Percentiles rank a stretch among this genome's conserved stretches.
These are phyloP conservation scores for Parathielavia hyrcaniae DNA, from an alignment of 495 filamentous ascomycete species.

Conservation along the genomic window DNA sequence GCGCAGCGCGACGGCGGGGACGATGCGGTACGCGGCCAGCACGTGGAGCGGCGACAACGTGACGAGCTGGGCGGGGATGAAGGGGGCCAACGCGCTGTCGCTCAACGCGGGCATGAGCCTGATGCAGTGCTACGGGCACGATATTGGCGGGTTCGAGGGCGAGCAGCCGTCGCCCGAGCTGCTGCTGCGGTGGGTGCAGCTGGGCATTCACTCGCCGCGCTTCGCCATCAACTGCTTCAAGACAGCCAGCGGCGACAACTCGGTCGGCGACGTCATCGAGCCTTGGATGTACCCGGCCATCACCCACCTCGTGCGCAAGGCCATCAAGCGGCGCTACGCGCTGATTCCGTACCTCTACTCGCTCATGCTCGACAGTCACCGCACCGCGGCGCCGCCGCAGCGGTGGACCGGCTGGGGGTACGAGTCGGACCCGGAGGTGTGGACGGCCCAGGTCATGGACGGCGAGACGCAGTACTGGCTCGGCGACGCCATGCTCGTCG, in stretches of 20 bases:
- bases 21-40: constrained; percentile 58
- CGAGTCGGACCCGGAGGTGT: constrained; percentile 56
- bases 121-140: constrained; percentile 61
- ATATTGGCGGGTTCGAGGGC: constrained; percentile 68
- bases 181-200: constrained; percentile 63
- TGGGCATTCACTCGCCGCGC: constrained; percentile 60
- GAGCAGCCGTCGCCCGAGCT: constrained; percentile 62
- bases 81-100: constrained; percentile 4
- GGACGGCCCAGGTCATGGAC: constrained; percentile 43
- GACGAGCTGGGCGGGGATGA: constrained; percentile 49
- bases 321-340: constrained; percentile 63
- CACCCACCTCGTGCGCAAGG: constrained; percentile 53
- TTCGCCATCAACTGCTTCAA: constrained; percentile 75
- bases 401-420: constrained; percentile 66
- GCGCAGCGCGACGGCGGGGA: constrained; percentile 60
- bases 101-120: constrained; percentile 61
- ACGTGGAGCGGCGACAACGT: constrained; percentile 65
- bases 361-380: constrained; percentile 53
- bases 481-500: constrained; percentile 58
- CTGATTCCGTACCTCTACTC: constrained; percentile 64
- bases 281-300: constrained; percentile 61
- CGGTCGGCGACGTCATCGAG: constrained; percentile 62
- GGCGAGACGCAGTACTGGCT: constrained; percentile 68
- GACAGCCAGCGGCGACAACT: constrained; percentile 54
- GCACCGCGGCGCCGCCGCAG: constrained; percentile 53